Conservation (phyloP, 108 stramenopile genomes). For the Mediolabrus comicus region DNA sequence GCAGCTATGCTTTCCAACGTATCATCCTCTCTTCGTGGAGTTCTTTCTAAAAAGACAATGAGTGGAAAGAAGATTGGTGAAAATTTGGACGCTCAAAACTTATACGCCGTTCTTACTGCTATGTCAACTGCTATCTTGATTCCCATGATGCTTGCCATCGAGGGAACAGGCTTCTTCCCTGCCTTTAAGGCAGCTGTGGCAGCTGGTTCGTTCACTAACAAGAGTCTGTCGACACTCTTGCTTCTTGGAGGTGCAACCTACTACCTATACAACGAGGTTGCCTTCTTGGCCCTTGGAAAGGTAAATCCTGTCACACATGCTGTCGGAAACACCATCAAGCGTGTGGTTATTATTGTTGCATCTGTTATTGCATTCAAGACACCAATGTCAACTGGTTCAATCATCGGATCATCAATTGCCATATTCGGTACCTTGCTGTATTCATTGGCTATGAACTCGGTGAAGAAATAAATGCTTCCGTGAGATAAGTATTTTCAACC, state of each 20-base stretch:
- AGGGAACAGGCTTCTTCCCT: constrained; percentile 85
- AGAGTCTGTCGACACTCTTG: constrained; percentile 55
- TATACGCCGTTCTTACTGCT: constrained; percentile 96
- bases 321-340: constrained; percentile 99
- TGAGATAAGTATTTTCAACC: neutral
- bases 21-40: constrained; percentile 93
- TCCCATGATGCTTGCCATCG: constrained; percentile 88
- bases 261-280: constrained; percentile 99
- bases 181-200: constrained; percentile 81
- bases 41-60: constrained; percentile 95
- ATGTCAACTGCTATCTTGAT: constrained; percentile 90
- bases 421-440: constrained; percentile 93
- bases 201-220: constrained; percentile 74
- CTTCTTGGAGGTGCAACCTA: constrained; percentile 79
- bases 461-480: constrained; percentile 55
- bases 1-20: constrained; percentile 98
- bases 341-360: constrained; percentile 97
- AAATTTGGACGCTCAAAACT: constrained; percentile 95
- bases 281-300: constrained; percentile 95
- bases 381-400: constrained; percentile 91
- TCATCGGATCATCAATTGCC: constrained; percentile 92
- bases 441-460: constrained; percentile 92
- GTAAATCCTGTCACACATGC: constrained; percentile 97
- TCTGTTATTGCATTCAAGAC: constrained; percentile 96
- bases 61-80: constrained; percentile 93